phyloP scores from a whole-genome alignment of 2,329 filamentous ascomycete species.

The Seiridium cupressi region DNA sequence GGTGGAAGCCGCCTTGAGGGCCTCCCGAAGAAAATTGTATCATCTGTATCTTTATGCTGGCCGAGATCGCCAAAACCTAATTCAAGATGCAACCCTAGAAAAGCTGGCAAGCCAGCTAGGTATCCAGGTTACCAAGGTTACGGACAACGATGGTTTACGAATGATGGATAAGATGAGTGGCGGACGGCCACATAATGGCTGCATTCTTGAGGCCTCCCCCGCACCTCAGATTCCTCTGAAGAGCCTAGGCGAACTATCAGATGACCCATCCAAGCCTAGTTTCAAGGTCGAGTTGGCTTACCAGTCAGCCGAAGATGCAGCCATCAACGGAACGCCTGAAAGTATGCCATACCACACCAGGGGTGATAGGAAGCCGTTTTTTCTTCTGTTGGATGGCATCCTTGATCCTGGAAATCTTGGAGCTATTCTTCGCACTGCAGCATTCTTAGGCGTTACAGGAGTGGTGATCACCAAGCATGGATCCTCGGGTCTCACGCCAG shows the following conservation, averaged over 20 bases:
- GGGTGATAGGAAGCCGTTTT: slow-evolving; percentile 60
- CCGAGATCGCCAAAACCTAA: slow-evolving; percentile 49
- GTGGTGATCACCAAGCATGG: slow-evolving; percentile 73
- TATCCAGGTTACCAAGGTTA: slow-evolving; percentile 58
- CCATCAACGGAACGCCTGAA: slow-evolving; percentile 66
- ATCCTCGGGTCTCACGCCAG: slow-evolving; percentile 71
- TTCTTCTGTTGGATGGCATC: slow-evolving; percentile 74
- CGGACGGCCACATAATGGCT: slow-evolving; percentile 85
- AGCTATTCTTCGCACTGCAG: slow-evolving; percentile 81
- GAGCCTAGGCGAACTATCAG: slow-evolving; percentile 49
- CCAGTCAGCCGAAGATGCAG: slow-evolving; percentile 72
- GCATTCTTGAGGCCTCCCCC: slow-evolving; percentile 82
- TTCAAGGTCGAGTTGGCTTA: slow-evolving; percentile 61
- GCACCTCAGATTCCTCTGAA: slow-evolving; percentile 70
- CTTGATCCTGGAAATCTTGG: slow-evolving; percentile 89
- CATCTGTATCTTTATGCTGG: slow-evolving; percentile 75
- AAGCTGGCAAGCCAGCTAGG: slow-evolving; percentile 44
- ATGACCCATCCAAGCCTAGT: slow-evolving; percentile 40
- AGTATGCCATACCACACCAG: slow-evolving; percentile 42
- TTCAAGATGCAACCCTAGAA: slow-evolving; percentile 42
- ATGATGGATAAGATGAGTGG: slow-evolving; percentile 81
- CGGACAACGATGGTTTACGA: slow-evolving; percentile 55
- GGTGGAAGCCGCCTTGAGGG: slow-evolving; percentile 74
- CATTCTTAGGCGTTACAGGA: slow-evolving; percentile 87
- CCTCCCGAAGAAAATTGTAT: slow-evolving; percentile 70